Evolutionary conservation across 441 rosid genomes (phyloP), one percentile per base, ranked within the genome.

Genomic region (Daphne laureola): DNA sequence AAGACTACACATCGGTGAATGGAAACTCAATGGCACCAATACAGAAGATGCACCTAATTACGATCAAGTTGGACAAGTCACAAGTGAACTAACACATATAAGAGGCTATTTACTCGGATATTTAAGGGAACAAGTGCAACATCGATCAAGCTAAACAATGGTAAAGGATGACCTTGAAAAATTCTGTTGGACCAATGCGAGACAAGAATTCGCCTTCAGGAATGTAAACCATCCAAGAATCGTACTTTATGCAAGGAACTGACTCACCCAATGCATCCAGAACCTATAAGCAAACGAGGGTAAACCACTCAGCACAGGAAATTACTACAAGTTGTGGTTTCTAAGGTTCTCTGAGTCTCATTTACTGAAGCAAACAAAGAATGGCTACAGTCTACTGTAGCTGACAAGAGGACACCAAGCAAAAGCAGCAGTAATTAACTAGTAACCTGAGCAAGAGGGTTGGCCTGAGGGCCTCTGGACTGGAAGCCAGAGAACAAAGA

Each of bases 171-270:
- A 92, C 98, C 98, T 86, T 86, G 63, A 69, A 86, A 75, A 86
- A 86, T 58, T 88, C 95, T 0, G 88, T 82, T n/a, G 95, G 94
- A 17, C 98, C 96, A 31, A 92, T 92, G 54, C 83, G 82, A 5
- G 98, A 91, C 64, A 88, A 74, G 77, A 91, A 86, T 48, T 91
- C 95, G 4, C 86, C 98, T 68, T 91, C 98, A 31, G 95, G 96
- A 54, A 92, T 62, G 59, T 84, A 82, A 14, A 91, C 96, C 96
- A 77, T 92, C 98, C 98, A 84, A 58, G 98, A 92, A 65, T 92
- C 98, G 62, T 92, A 86, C 5, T 69, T 84, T 31, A 48, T 76
- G 67, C 91, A 92, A 15, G 87, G 87, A 79, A 88, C 54, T 17
- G 96, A 70, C 73, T 92, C 96, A 8, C 87, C 96, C 63, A 88